Evolutionary conservation across 352 stramenopile species (phyloP), one percentile per base, ranked within the genome.

Genomic region (Pythium oligandrum): DNA sequence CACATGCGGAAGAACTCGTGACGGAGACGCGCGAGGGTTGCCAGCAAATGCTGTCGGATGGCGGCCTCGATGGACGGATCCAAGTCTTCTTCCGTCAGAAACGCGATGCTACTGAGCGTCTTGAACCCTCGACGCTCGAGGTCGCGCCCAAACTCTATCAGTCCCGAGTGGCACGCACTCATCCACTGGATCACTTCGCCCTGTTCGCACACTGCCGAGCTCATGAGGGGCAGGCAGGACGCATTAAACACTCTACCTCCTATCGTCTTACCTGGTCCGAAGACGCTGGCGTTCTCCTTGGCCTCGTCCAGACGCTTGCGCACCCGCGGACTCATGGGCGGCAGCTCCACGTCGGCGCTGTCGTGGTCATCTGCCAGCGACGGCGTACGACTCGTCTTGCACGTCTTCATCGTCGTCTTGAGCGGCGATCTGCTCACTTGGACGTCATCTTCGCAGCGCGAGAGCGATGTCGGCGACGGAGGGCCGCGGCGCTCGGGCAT

Each of bases 1-100:
- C 58, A 93, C 83, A 93, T 93, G 42, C 83, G 76, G 53, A 89
- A 93, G 44, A 89, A 70, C 48, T 91, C 80, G 44, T 91, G 78
- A 40, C 83, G 75, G 53, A 93, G 71, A 9, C 74, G 69, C n/a
- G 72, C 65, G 26, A 93, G 71, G 30, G 77, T 86, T 12, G 69
- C 60, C 17, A 91, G 61, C n/a, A 93, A 73, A 34, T 78, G 61
- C 38, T 81, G 73, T 45, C 71, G 68, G 33, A 75, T 58, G 4
- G 51, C 45, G 2, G 51, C 56, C 40, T 79, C 53, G 34, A 74
- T 51, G 7, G 42, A 34, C 32, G 61, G 52, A 35, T 68, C 55
- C 1, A 88, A 55, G 35, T 88, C 75, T 52, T 87, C 81, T 44
- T 90, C 81, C 0, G 82, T 89, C 32, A 92, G 63, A 53, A 93